Evolutionary conservation across 257 asterid species (phyloP).

Genomic region (Solanum medicagineum): DNA sequence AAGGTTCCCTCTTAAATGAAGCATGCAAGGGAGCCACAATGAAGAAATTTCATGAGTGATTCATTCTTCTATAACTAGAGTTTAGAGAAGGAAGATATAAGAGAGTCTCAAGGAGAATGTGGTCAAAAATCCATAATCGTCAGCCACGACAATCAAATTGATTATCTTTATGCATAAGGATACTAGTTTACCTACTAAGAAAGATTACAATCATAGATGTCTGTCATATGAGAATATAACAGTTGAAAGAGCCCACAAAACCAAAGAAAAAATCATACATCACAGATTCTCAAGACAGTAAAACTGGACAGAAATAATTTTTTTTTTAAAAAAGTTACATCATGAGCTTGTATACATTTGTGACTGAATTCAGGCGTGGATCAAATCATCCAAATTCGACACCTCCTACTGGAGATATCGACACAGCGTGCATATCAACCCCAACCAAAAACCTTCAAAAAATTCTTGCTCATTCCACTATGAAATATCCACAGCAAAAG

Average conservation of each 20-base stretch:
- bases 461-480: neutral
- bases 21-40: neutral
- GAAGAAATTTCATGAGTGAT: neutral
- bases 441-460: neutral
- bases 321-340: neutral
- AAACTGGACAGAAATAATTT: neutral
- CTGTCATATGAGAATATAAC: neutral
- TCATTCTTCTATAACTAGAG: neutral
- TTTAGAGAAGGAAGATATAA: neutral
- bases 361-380: neutral
- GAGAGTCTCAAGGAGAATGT: neutral
- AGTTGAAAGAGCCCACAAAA: neutral
- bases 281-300: neutral
- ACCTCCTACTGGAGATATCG: neutral
- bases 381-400: neutral
- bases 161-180: neutral
- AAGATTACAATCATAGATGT: neutral
- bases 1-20: neutral
- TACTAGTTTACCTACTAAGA: neutral
- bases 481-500: neutral
- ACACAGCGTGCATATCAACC: neutral
- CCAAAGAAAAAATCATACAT: neutral
- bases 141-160: neutral
- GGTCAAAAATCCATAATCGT: neutral
- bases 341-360: neutral